These are phyloP conservation scores for Suillus decipiens DNA, from an alignment of 768 basidiomycete genomes.

Conservation along the genomic window DNA sequence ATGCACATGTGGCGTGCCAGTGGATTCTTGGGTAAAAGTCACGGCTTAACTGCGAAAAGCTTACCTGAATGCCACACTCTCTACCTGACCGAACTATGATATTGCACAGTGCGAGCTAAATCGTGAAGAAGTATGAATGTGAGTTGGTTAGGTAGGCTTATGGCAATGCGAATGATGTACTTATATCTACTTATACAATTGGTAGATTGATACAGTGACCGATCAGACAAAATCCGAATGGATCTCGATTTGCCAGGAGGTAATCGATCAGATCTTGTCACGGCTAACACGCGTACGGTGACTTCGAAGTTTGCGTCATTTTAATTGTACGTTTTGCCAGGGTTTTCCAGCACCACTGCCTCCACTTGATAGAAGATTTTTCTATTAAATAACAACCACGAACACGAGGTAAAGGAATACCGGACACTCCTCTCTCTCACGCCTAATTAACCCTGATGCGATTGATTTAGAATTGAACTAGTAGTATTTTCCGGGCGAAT, in stretches of 20 bases:
- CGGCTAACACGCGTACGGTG: background rate
- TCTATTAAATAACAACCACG: slow-evolving; percentile 4
- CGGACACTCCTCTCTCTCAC: background rate
- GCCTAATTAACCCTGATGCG: background rate
- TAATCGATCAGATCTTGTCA: slow-evolving; percentile 2
- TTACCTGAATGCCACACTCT: background rate
- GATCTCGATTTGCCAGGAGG: slow-evolving; percentile 1
- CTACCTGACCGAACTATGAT: background rate
- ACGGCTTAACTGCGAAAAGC: background rate
- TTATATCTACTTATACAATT: background rate
- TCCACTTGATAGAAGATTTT: background rate
- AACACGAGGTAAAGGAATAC: slow-evolving; percentile 2
- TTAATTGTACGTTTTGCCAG: background rate
- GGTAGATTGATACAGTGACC: background rate
- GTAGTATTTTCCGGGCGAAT: background rate
- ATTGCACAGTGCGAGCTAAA: too few relatives aligned
- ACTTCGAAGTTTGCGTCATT: slow-evolving; percentile 3
- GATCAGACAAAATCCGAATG: background rate
- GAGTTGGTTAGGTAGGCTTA: slow-evolving; percentile 1
- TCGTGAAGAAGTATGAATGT: background rate
- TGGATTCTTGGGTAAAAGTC: background rate
- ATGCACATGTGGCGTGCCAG: too few relatives aligned
- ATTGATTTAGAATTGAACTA: slow-evolving; percentile 1
- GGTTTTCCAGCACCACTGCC: slow-evolving; percentile 1
- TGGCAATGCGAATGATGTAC: background rate